phyloP scores from a whole-genome alignment of 371 early-diverging fungal genomes.

The Mortierella sp. region DNA sequence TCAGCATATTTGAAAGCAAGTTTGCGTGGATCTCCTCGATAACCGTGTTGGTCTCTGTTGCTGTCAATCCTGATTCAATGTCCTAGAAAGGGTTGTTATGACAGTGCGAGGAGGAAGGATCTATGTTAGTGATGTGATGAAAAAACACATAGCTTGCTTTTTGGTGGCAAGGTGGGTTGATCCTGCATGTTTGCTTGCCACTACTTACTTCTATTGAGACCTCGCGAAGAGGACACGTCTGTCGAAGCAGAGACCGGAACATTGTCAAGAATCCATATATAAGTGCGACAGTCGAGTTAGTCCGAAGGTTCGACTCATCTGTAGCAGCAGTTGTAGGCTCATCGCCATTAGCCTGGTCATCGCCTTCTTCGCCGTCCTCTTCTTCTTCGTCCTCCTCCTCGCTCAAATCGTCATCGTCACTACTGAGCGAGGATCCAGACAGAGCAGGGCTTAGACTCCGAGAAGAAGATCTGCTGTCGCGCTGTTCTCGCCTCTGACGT shows the following conservation, averaged over 20 bases:
- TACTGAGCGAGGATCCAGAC: conserved; percentile 36
- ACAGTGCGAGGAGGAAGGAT: not conserved
- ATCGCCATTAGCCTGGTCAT: conserved; percentile 7
- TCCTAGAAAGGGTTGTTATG: conserved; percentile 20
- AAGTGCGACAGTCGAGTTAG: conserved; percentile 40
- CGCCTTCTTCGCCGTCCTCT: not conserved
- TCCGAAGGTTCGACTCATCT: conserved; percentile 11
- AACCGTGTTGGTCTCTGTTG: conserved; percentile 30
- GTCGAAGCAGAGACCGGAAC: conserved; percentile 40
- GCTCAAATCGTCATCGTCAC: conserved; percentile 8
- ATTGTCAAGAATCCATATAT: conserved; percentile 51
- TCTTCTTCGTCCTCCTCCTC: not conserved
- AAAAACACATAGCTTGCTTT: not conserved
- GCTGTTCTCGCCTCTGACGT: not conserved
- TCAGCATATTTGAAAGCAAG: conserved; percentile 50
- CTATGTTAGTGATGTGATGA: not conserved
- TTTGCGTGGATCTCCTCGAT: conserved; percentile 50
- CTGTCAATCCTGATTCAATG: conserved; percentile 34
- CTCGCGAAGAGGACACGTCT: conserved; percentile 37
- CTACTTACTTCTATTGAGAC: conserved; percentile 46
- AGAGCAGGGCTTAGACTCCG: conserved; percentile 35
- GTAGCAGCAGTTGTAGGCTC: not conserved
- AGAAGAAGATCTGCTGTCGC: conserved; percentile 15
- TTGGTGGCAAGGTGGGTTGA: conserved; percentile 4
- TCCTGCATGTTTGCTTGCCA: not conserved